Conservation (phyloP, 805 yeast genomes). For the Deakozyma indianensis region DNA sequence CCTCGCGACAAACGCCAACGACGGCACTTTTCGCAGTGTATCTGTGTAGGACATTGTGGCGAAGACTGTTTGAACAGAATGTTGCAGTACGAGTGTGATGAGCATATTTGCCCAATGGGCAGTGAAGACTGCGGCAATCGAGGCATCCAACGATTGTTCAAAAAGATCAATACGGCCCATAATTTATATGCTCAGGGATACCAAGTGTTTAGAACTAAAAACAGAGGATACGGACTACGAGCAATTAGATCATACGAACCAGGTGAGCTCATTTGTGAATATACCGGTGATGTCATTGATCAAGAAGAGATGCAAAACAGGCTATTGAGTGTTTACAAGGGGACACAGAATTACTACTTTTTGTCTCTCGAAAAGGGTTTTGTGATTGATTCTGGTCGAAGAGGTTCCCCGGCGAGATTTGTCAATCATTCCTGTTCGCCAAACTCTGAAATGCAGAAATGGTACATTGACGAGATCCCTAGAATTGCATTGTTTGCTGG, state of each 20-base stretch:
- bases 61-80: slow-evolving; percentile 22
- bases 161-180: slow-evolving; percentile 5
- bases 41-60: slow-evolving; percentile 19
- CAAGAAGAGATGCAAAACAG: slow-evolving; percentile 26
- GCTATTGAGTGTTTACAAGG: slow-evolving; percentile 21
- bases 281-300: slow-evolving; percentile 35
- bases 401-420: slow-evolving; percentile 36
- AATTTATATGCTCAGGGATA: slow-evolving; percentile 9
- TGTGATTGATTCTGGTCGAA: slow-evolving; percentile 30
- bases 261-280: slow-evolving; percentile 30
- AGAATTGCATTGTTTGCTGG: slow-evolving; percentile 33
- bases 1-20: slow-evolving; percentile 1
- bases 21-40: slow-evolving; percentile 8
- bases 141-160: slow-evolving; percentile 17
- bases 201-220: slow-evolving; percentile 23
- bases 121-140: slow-evolving; percentile 25
- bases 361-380: slow-evolving; percentile 28
- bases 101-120: slow-evolving; percentile 20
- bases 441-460: slow-evolving; percentile 34
- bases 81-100: slow-evolving; percentile 23
- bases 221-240: slow-evolving; percentile 30
- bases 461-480: slow-evolving; percentile 31
- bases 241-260: slow-evolving; percentile 25
- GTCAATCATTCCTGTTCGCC: slow-evolving; percentile 38
- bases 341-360: slow-evolving; percentile 25